A percentile compares a stretch with the other conserved stretches of the same genome.
These are phyloP conservation scores for Karstenula rhodostoma DNA, from an alignment of 2,329 filamentous ascomycete species.

Conservation along the genomic window DNA sequence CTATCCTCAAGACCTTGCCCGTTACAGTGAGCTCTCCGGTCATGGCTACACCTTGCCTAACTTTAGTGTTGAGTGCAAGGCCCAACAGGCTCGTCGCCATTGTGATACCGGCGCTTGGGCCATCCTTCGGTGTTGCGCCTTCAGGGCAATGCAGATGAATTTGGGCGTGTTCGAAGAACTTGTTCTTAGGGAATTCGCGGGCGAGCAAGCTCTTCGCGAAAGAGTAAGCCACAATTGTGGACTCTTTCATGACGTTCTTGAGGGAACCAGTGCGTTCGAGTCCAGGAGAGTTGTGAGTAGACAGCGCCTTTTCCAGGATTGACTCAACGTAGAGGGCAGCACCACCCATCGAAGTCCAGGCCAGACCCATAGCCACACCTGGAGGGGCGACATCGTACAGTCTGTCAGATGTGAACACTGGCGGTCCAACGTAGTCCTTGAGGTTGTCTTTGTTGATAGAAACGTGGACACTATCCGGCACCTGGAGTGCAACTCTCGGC, in stretches of 20 bases:
- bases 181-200: constrained; percentile 84
- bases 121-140: constrained; percentile 94
- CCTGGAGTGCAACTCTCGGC: constrained; percentile 78
- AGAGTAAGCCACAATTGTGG: constrained; percentile 91
- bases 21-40: constrained; percentile 97
- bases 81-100: constrained; percentile 96
- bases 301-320: constrained; percentile 85
- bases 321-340: constrained; percentile 97
- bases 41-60: constrained; percentile 93
- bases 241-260: constrained; percentile 98
- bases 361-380: constrained; percentile 96
- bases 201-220: constrained; percentile 92
- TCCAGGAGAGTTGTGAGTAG: constrained; percentile 75
- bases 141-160: constrained; percentile 97
- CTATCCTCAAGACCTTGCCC: constrained; percentile 94
- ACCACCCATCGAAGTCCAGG: constrained; percentile 97
- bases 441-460: constrained; percentile 87
- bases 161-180: constrained; percentile 95
- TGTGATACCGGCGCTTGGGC: constrained; percentile 81
- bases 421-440: constrained; percentile 95
- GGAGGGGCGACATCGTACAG: constrained; percentile 93
- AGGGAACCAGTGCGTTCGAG: constrained; percentile 94
- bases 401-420: constrained; percentile 93
- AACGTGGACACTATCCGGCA: constrained; percentile 88
- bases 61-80: constrained; percentile 77